Conservation (phyloP, 306 rosid species). For the Quercus gilva region DNA sequence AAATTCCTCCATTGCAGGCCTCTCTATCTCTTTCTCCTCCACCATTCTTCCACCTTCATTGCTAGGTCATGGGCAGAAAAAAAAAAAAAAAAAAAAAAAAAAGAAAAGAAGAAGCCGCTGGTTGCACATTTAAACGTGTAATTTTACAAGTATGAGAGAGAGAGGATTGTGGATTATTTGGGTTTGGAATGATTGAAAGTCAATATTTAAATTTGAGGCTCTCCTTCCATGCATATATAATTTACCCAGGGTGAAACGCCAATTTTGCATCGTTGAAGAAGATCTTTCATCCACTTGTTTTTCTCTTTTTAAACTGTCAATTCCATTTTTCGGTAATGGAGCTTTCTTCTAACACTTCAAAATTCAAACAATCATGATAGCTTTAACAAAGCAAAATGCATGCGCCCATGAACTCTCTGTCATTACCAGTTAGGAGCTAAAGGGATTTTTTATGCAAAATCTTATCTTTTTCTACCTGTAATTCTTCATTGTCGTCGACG, state of each 20-base stretch:
- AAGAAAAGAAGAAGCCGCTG: too few relatives aligned
- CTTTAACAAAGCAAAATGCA: not conserved
- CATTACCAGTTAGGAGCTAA: too few relatives aligned
- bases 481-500: too few relatives aligned
- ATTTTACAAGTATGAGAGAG: not conserved
- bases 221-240: constrained; percentile 18
- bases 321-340: constrained; percentile 16
- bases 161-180: constrained; percentile 18
- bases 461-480: too few relatives aligned
- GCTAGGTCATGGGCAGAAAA: too few relatives aligned
- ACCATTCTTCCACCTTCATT: too few relatives aligned
- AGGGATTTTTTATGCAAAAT: not conserved
- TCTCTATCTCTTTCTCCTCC: too few relatives aligned
- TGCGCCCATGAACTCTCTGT: not conserved
- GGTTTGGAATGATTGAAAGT: constrained; percentile 19
- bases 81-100: too few relatives aligned
- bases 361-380: constrained; percentile 18
- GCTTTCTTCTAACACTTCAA: constrained; percentile 20
- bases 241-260: constrained; percentile 7
- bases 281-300: constrained; percentile 17
- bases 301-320: constrained; percentile 22
- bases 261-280: constrained; percentile 27
- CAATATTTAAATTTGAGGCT: constrained; percentile 32
- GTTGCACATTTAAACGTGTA: not conserved
- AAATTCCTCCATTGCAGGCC: too few relatives aligned